Evolutionary conservation across 352 stramenopile genomes (phyloP), one percentile per base, ranked within the genome.

Genomic region (Pythium graminicola): DNA sequence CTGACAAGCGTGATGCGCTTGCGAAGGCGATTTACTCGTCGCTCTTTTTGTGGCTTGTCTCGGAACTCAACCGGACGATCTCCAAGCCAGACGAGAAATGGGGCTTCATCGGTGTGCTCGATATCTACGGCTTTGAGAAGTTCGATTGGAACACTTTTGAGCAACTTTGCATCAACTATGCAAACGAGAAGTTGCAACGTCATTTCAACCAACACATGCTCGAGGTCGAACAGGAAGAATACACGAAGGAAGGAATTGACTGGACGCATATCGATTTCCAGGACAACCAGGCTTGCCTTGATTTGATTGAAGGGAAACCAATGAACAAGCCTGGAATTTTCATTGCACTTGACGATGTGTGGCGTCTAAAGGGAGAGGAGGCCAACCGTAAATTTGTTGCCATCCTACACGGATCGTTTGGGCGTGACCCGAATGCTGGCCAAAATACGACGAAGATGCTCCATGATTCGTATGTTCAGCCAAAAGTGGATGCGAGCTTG

Each of bases 61-160:
- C 73, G 3, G 85, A 94, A 54, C 60, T 97, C 14, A 97, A 97
- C 64, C 69, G 78, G 17, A 95, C 85, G 35, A 96, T 97, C 51
- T 93, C 82, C 16, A 71, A 75, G 26, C 71, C 68, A 23, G 64
- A 84, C 27, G 73, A 89, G 48, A 91, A 89, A 58, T 94, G 81
- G 82, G 83, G 81, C 1, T 96, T 97, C 46, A 98, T 98, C 56
- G 91, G 92, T 62, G 86, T 98, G 20, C 62, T 98, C 19, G 95
- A 99, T 80, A 98, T 99, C 60, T 99, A 98, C 66, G 95, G 95
- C 11, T 99, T 99, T 68, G 96, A 99, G 63, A 94, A 89, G 42
- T 98, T 98, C 54, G 78, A 97, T 43, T 94, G 82, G 85, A 96
- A 95, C 52, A 96, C 85, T 19, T 98, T 98, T 55, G 93, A 98